Evolutionary conservation across 345 rosid genomes (phyloP).

Genomic region (Reutealis trisperma): DNA sequence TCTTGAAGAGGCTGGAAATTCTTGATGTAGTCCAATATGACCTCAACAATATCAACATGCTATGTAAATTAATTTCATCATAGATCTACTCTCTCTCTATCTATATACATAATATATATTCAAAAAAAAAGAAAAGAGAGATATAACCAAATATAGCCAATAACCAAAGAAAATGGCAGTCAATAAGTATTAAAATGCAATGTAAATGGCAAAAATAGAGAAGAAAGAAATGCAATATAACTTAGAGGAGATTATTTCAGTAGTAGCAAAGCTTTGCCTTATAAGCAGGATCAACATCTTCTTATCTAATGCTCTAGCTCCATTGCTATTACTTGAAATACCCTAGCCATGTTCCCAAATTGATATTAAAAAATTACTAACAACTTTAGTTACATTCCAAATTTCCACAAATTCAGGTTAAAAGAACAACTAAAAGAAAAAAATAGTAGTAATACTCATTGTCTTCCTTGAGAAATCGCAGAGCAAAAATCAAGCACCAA

Average conservation of each 20-base stretch:
- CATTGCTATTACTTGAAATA: constrained; percentile 89
- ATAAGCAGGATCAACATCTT: constrained; percentile 69
- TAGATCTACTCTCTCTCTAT: no score
- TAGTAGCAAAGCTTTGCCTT: constrained; percentile 81
- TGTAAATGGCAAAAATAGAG: no score
- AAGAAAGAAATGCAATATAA: constrained; percentile 25
- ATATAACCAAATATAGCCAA: no score
- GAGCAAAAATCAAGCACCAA: constrained; percentile 92
- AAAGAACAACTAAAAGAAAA: background rate
- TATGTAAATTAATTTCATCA: no score
- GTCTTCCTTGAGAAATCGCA: constrained; percentile 80
- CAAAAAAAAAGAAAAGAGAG: no score
- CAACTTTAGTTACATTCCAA: background rate
- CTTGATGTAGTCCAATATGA: no score
- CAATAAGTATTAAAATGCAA: no score
- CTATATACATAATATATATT: no score
- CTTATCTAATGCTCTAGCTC: constrained; percentile 59
- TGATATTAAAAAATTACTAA: constrained; percentile 48
- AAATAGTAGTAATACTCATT: constrained; percentile 52
- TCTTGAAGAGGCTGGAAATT: no score
- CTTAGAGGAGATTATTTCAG: constrained; percentile 95
- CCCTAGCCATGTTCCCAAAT: constrained; percentile 89
- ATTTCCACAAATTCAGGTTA: constrained; percentile 1
- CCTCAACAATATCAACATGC: no score
- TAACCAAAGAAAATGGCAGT: background rate